phyloP scores from a whole-genome alignment of 768 basidiomycete genomes.

The Hypsizygus marmoreus region DNA sequence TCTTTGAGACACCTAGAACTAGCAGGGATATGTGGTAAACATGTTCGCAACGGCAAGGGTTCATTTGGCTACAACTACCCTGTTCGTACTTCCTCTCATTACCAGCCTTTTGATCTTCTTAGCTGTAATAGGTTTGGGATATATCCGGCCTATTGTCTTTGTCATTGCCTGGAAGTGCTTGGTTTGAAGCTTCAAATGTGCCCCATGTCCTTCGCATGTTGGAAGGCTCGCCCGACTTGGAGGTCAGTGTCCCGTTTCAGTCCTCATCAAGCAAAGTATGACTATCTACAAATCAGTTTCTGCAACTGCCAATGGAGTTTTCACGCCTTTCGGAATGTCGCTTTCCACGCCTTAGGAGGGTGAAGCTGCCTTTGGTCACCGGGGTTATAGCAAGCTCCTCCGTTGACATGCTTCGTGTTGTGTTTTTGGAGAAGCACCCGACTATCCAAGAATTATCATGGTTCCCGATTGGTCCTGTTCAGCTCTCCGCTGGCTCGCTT shows the following conservation, averaged over 20 bases:
- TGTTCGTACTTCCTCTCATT: constrained; percentile 8
- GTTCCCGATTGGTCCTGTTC: constrained; percentile 40
- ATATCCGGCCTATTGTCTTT: constrained; percentile 29
- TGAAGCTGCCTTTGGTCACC: constrained; percentile 42
- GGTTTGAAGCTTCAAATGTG: constrained; percentile 27
- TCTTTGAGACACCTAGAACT: constrained; percentile 37
- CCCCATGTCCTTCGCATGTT: constrained; percentile 28
- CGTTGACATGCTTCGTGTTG: constrained; percentile 35
- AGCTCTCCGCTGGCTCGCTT: constrained; percentile 35
- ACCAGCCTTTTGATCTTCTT: neutral
- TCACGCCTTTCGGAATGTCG: constrained; percentile 33
- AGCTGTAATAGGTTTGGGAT: constrained; percentile 27
- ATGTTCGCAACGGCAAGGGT: constrained; percentile 34
- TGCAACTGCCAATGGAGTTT: constrained; percentile 51
- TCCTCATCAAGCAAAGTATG: no score
- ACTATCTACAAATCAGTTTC: constrained; percentile 29
- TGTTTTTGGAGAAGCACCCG: constrained; percentile 47
- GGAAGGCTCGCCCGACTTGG: constrained; percentile 25
- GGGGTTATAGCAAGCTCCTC: constrained; percentile 30
- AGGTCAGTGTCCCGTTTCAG: constrained; percentile 21
- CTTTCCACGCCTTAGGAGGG: constrained; percentile 42
- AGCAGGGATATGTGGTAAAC: constrained; percentile 39
- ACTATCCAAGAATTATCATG: constrained; percentile 48
- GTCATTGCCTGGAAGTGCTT: constrained; percentile 28
- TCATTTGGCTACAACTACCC: constrained; percentile 38